phyloP scores from a whole-genome alignment of 768 basidiomycete species.

The Leccinum barrowsii region DNA sequence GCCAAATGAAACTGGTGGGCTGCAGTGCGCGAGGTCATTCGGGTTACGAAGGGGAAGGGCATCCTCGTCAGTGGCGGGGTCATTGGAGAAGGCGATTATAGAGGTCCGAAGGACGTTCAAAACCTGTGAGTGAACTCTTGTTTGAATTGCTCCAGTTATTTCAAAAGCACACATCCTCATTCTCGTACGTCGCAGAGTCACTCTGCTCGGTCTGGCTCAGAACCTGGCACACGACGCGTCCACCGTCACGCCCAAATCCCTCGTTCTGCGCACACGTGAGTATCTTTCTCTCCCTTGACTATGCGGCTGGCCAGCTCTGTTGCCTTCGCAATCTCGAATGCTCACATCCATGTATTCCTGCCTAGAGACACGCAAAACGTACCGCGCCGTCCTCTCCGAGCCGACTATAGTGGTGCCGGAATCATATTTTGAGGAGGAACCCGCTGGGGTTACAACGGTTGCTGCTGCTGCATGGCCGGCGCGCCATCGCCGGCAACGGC shows the following conservation, averaged over 20 bases:
- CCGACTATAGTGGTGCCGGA: constrained; percentile 58
- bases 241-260: constrained; percentile 58
- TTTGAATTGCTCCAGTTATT: background rate
- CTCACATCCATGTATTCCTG: background rate
- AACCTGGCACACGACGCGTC: constrained; percentile 63
- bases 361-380: constrained; percentile 77
- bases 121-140: constrained; percentile 61
- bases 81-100: constrained; percentile 53
- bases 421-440: background rate
- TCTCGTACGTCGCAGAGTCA: constrained; percentile 44
- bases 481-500: background rate
- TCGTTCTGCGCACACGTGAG: constrained; percentile 73
- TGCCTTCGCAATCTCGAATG: background rate
- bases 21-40: constrained; percentile 65
- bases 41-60: constrained; percentile 79
- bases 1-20: constrained; percentile 87
- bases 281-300: constrained; percentile 6
- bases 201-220: constrained; percentile 64
- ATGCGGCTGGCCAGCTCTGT: background rate
- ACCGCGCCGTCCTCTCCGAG: constrained; percentile 75
- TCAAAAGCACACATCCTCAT: background rate
- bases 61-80: constrained; percentile 71
- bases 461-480: background rate
- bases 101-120: constrained; percentile 68
- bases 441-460: no score